These are phyloP conservation scores for Encephalitozoon romaleae DNA, from an alignment of 371 early-diverging fungal genomes.

Conservation along the genomic window DNA sequence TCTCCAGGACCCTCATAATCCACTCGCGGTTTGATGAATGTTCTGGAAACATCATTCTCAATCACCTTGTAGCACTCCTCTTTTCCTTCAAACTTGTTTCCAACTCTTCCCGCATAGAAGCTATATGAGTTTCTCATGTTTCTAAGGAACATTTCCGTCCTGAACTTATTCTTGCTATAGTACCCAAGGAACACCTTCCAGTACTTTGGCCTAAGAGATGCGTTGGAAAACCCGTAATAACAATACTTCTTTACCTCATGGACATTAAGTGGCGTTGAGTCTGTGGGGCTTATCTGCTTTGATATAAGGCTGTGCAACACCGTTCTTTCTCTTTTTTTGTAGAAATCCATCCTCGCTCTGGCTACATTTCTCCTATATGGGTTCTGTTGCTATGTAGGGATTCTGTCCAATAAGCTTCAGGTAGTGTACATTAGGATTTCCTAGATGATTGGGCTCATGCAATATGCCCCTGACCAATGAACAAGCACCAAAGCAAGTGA, in stretches of 20 bases:
- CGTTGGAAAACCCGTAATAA: slow-evolving; percentile 47
- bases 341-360: neutral
- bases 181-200: slow-evolving; percentile 58
- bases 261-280: slow-evolving; percentile 31
- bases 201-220: slow-evolving; percentile 41
- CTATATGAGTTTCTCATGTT: slow-evolving; percentile 35
- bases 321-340: neutral
- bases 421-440: neutral
- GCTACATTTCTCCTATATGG: neutral
- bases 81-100: neutral
- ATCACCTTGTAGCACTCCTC: slow-evolving; percentile 15
- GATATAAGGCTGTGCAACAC: slow-evolving; percentile 21
- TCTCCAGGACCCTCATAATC: neutral
- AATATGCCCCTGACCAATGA: neutral
- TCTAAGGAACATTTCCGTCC: slow-evolving; percentile 24
- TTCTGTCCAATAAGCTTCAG: neutral
- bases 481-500: neutral
- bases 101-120: neutral
- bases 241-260: slow-evolving; percentile 49
- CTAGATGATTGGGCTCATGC: neutral
- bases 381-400: neutral
- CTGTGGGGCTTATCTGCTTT: slow-evolving; percentile 40
- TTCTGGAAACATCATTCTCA: slow-evolving; percentile 34
- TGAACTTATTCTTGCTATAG: slow-evolving; percentile 51
- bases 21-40: slow-evolving; percentile 2